phyloP scores from a whole-genome alignment of 2,329 filamentous ascomycete genomes.

The Beauveria sp. region DNA sequence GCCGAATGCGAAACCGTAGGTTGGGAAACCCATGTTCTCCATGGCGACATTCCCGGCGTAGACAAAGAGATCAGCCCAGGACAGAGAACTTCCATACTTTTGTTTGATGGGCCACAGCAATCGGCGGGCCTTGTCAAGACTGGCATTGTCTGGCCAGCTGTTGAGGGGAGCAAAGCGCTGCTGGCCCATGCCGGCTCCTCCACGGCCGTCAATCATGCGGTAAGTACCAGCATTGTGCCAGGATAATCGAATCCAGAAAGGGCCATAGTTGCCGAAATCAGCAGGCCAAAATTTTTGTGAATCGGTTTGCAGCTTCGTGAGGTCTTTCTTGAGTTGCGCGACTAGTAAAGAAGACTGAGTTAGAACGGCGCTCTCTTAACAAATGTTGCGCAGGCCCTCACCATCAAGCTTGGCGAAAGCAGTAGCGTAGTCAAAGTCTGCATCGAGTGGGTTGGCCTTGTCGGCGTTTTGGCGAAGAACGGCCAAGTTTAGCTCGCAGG shows the following conservation, averaged over 20 bases:
- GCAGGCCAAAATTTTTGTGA: conserved; percentile 78
- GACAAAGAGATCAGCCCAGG: conserved; percentile 67
- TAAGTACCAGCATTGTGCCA: conserved; percentile 75
- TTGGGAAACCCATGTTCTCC: conserved; percentile 68
- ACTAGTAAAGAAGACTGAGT: conserved; percentile 30
- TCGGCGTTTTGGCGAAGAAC: conserved; percentile 65
- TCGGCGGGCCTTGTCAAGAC: conserved; percentile 71
- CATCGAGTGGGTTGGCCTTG: conserved; percentile 54
- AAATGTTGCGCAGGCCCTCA: neutral
- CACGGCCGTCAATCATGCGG: conserved; percentile 66
- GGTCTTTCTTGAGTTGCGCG: conserved; percentile 64
- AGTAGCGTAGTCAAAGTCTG: conserved; percentile 63
- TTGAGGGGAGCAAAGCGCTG: conserved; percentile 76
- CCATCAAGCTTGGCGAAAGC: conserved; percentile 60
- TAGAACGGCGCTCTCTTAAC: neutral
- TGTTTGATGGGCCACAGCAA: conserved; percentile 77
- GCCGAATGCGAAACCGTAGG: conserved; percentile 66
- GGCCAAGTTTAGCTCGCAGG: conserved; percentile 57
- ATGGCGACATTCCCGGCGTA: conserved; percentile 72
- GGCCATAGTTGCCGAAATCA: conserved; percentile 74
- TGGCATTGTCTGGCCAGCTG: conserved; percentile 73
- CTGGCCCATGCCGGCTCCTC: conserved; percentile 66
- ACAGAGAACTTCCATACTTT: conserved; percentile 77
- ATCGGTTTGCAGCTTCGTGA: conserved; percentile 63
- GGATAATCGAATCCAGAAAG: conserved; percentile 71